A percentile compares a stretch with the other conserved stretches of the same genome.
Evolutionary conservation across 768 basidiomycete genomes (phyloP).

Genomic region (Mycena crocata): DNA sequence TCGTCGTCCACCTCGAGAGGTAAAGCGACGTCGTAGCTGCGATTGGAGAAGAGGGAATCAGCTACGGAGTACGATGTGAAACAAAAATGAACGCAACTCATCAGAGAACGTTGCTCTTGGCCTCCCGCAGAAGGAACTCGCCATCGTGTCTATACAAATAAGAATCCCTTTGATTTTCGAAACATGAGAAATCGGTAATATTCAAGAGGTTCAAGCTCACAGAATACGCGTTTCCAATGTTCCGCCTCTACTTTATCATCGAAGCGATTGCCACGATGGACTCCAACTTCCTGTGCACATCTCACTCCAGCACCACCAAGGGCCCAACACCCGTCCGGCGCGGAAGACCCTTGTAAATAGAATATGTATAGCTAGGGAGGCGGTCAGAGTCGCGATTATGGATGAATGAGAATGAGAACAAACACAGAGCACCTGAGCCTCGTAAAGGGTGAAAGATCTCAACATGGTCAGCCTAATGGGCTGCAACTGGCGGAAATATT

Average conservation of each 20-base stretch:
- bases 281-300: constrained; percentile 69
- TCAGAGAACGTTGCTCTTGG: constrained; percentile 68
- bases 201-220: constrained; percentile 40
- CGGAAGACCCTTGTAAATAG: constrained; percentile 56
- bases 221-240: constrained; percentile 68
- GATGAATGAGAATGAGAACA: constrained; percentile 17
- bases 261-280: constrained; percentile 55
- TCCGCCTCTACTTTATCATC: constrained; percentile 51
- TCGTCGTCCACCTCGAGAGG: constrained; percentile 69
- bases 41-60: not conserved
- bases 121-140: constrained; percentile 61
- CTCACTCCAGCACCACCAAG: constrained; percentile 66
- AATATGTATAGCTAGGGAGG: constrained; percentile 51
- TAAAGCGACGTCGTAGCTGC: constrained; percentile 74
- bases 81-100: constrained; percentile 58
- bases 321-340: constrained; percentile 64
- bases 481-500: constrained; percentile 60
- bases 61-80: not conserved
- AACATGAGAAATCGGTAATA: not conserved
- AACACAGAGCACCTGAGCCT: constrained; percentile 66
- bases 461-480: constrained; percentile 61
- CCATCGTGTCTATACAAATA: constrained; percentile 31
- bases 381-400: not conserved
- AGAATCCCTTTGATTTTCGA: constrained; percentile 31
- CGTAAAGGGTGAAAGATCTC: constrained; percentile 62